phyloP scores from a whole-genome alignment of 345 rosid genomes.

The Conringia planisiliqua region DNA sequence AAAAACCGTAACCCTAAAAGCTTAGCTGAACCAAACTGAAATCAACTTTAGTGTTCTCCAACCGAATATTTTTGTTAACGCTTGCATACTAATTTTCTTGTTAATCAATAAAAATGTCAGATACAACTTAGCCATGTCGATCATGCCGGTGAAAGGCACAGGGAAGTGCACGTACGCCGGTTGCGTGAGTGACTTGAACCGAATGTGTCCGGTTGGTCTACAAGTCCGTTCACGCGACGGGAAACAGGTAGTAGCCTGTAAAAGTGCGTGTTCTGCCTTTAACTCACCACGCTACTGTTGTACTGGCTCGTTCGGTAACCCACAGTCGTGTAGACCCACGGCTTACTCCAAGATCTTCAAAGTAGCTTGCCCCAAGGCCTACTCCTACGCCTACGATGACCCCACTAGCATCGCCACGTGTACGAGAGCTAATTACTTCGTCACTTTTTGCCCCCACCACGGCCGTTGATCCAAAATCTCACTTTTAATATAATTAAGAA shows the following conservation, averaged over 20 bases:
- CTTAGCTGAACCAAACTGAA: not conserved
- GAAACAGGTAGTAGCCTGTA: constrained; percentile 41
- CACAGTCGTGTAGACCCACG: constrained; percentile 46
- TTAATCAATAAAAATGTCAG: not conserved
- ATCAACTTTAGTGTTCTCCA: not conserved
- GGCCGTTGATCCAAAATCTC: constrained; percentile 19
- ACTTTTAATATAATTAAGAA: not conserved
- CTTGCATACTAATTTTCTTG: not conserved
- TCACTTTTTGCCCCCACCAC: constrained; percentile 38
- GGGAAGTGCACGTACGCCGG: constrained; percentile 28
- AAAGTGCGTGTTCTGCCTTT: constrained; percentile 46
- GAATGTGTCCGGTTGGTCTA: constrained; percentile 37
- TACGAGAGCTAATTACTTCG: constrained; percentile 34
- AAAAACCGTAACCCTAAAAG: not conserved
- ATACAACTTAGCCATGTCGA: constrained; percentile 38
- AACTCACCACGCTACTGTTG: constrained; percentile 45
- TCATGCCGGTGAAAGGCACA: constrained; percentile 28
- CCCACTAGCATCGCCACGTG: constrained; percentile 43
- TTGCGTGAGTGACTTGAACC: constrained; percentile 38
- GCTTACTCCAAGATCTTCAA: constrained; percentile 45
- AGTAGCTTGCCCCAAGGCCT: constrained; percentile 43
- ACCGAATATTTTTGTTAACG: not conserved
- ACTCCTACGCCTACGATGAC: constrained; percentile 55
- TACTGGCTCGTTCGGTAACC: constrained; percentile 39
- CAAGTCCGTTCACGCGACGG: constrained; percentile 28